Conservation (phyloP, 1,284 basidiomycete genomes). For the Cutaneotrichosporon arboriforme region DNA sequence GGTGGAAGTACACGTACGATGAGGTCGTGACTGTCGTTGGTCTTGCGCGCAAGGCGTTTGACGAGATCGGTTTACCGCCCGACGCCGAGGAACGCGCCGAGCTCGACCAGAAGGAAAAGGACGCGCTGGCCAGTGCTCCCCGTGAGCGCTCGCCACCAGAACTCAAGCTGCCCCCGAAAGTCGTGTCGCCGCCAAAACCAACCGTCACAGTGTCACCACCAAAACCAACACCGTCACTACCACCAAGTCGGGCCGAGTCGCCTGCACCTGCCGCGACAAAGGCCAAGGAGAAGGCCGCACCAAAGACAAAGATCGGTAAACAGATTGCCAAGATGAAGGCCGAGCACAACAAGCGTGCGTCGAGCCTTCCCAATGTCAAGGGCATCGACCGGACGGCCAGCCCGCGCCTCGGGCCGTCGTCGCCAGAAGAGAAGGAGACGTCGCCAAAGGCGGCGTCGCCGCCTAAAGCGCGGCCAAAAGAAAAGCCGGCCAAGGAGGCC, state of each 20-base stretch:
- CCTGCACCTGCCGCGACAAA: slow-evolving; percentile 5
- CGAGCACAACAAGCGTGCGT: slow-evolving; percentile 21
- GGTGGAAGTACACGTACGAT: slow-evolving; percentile 33
- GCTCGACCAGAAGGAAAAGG: slow-evolving; percentile 32
- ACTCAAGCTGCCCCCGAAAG: background rate
- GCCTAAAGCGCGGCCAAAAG: background rate
- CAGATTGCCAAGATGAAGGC: slow-evolving; percentile 29
- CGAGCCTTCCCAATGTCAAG: slow-evolving; percentile 22
- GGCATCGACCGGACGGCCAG: slow-evolving; percentile 12
- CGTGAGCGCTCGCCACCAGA: slow-evolving; percentile 3
- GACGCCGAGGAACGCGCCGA: slow-evolving; percentile 39
- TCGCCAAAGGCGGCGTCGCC: background rate
- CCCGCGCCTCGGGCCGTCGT: slow-evolving; percentile 6
- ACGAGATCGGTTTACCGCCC: slow-evolving; percentile 30
- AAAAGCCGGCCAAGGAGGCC: background rate
- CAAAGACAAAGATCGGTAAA: slow-evolving; percentile 25
- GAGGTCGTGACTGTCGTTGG: slow-evolving; percentile 32
- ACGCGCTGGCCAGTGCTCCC: slow-evolving; percentile 15
- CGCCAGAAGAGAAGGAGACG: background rate
- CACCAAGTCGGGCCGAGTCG: slow-evolving; percentile 8
- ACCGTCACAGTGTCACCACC: background rate
- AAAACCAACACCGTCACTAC: background rate
- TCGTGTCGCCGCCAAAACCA: slow-evolving; percentile 2
- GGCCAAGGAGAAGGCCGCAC: slow-evolving; percentile 6
- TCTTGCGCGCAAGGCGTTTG: slow-evolving; percentile 38